phyloP scores from a whole-genome alignment of 2,329 filamentous ascomycete species.

The Trichoderma atrobrunneum region DNA sequence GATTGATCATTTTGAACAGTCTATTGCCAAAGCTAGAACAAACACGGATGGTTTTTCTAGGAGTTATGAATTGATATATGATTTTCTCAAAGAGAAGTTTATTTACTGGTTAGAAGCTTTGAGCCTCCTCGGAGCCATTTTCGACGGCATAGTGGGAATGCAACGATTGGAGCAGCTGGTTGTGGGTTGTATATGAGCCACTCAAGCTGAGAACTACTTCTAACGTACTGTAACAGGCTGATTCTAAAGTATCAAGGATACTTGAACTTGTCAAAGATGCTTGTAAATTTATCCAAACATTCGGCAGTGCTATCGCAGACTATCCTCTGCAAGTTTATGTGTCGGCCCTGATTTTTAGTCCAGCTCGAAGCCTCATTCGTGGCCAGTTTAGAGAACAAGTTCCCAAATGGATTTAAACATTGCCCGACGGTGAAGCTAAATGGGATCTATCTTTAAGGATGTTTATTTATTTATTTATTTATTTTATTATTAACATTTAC shows the following conservation, averaged over 20 bases:
- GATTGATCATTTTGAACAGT: background rate
- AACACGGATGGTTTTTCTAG: fast-evolving
- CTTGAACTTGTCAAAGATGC: background rate
- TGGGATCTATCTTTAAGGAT: too few relatives aligned
- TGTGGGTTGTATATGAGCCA: background rate
- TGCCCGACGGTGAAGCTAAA: fast-evolving
- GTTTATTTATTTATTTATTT: too few relatives aligned
- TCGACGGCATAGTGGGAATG: background rate
- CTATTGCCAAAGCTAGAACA: fast-evolving
- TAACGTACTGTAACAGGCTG: fast-evolving
- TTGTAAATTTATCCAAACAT: background rate
- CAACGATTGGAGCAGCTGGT: background rate
- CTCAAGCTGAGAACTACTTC: background rate
- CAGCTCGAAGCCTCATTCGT: background rate
- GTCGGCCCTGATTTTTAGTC: background rate
- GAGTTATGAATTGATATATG: background rate
- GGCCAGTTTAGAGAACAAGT: fast-evolving
- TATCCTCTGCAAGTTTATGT: background rate
- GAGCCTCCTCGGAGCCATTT: background rate
- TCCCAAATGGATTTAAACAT: background rate
- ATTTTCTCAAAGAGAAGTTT: background rate
- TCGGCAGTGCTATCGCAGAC: background rate
- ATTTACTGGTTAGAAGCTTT: background rate
- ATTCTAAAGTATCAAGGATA: fast-evolving
- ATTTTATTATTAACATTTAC: too few relatives aligned